Base-by-base conservation (phyloP, 202 grass and related monocot genomes). In the Digitaria exilis region DNA sequence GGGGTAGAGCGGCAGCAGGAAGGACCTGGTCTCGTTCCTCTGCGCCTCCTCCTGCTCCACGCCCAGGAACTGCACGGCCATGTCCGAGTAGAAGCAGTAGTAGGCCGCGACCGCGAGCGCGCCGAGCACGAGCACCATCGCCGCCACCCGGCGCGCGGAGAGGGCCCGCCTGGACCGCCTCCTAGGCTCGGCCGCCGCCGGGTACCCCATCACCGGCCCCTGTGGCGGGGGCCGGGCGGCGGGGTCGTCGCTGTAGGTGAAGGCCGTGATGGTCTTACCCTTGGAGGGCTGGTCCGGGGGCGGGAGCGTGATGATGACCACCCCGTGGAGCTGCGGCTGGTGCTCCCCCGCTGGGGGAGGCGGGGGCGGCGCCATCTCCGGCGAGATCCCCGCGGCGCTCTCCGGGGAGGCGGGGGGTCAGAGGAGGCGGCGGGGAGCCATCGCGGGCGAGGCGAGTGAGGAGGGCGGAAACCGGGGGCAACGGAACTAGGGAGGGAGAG, bases 231-330 rank as follows among this genome's bases (percentile, higher is more conserved):
- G n/a, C 25, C 22, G 49, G 16, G 29, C 6, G 50, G 18, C 32
- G 25, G 76, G 28, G 1, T 87, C 84, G 72, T 94, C 89, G 84
- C 91, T 86, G 83, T 92, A 87, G 73, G 96, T 87, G 93, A 86
- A 96, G 75, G 93, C 96, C 8, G 96, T 99, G 89, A 99, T 77
- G 46, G 93, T 96, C 77, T 99, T 99, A 65, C 96, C 96, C 86
- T 99, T 99, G 85, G 84, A 92, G 17, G 93, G 91, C 32, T 99
- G 77, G 66, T 96, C 96, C 48, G 87, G 52, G 56, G 96, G 91
- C 9, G 96, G 93, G 45, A 99, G 89, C 37, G 93, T 73, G 96
- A 99, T 99, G 89, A 96, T 92, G 78, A 99, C 91, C 63, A 98
- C 87, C 56, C 96, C 93, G 44, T 94, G 96, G 66, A 96, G 81